Base-by-base conservation (phyloP, 2,329 filamentous ascomycete genomes). In the Sphaerulina vaccinii region DNA sequence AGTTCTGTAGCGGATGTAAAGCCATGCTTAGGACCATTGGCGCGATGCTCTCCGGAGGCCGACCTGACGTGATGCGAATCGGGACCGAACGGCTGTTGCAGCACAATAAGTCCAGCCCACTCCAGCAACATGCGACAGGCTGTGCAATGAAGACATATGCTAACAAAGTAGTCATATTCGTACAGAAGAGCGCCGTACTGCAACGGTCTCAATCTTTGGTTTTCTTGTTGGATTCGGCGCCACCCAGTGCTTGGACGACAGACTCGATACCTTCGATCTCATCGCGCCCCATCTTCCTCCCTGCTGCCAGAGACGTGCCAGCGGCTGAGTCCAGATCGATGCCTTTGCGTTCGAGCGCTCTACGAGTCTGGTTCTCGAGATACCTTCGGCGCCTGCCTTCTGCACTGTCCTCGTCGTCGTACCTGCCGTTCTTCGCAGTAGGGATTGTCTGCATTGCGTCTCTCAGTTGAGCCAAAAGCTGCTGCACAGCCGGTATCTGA, bases 401-500 rank as follows among this genome's bases (percentile, higher is more conserved):
- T 74, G 78, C 76, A 47, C 75, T 70, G n/a, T 68, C 64, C 5
- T 69, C 67, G 8, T 69, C 65, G 5, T 65, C 62, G 2, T 63
- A 45, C 11, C 51, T 62, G n/a, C 61, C 52, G 44, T 66, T 58
- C 57, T 61, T 56, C 36, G 65, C 55, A 56, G 76, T 56, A 9
- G 64, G 57, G 21, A 63, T 55, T 22, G 55, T 57, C 41, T 63
- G 56, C 50, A 67, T 53, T 15, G 65, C 57, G 23, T 61, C 48
- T 43, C 62, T 65, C 22, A 96, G 74, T 10, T 80, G 78, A 8
- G 82, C 76, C 42, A 96, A 75, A 6, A 95, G 76, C 6, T 82
- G 75, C 52, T 88, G 84, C 39, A 99, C 76, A 0, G 89, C 83
- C 22, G 90, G 88, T 16, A 96, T 76, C 67, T 97, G 92, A 2